Evolutionary conservation across 441 rosid species (phyloP).

Genomic region (Geranium incanum): DNA sequence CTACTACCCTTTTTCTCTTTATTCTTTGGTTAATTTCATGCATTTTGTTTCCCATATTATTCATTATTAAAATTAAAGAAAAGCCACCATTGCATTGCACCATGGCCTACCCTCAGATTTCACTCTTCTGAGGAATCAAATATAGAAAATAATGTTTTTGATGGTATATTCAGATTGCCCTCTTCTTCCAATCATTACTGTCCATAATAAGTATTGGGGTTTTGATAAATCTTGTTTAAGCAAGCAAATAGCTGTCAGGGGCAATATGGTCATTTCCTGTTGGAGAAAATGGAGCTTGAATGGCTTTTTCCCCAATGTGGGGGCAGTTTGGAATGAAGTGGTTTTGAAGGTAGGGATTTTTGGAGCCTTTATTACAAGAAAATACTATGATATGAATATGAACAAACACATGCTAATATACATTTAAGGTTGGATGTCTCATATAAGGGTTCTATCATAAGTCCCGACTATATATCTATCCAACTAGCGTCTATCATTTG

Average conservation of each 20-base stretch:
- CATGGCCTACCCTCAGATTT: neutral
- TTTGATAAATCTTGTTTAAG: neutral
- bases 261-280: neutral
- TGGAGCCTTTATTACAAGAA: neutral
- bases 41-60: constrained; percentile 16
- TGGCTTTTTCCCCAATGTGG: neutral
- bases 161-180: neutral
- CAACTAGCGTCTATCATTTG: too few species aligned
- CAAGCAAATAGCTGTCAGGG: neutral
- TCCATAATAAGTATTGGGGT: neutral
- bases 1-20: constrained; percentile 23
- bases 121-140: neutral
- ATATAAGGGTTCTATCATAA: too few species aligned
- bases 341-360: constrained; percentile 22
- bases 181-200: neutral
- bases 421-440: neutral
- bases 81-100: neutral
- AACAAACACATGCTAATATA: neutral
- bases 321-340: constrained; percentile 31
- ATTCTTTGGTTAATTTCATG: constrained; percentile 18
- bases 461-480: too few species aligned
- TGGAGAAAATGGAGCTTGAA: constrained; percentile 12
- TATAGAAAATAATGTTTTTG: neutral
- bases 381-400: neutral
- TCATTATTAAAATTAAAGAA: constrained; percentile 9